A percentile compares a stretch with the other conserved stretches of the same genome.
Conservation (phyloP, 2,329 filamentous ascomycete genomes). For the Daldinia eschscholtzii region DNA sequence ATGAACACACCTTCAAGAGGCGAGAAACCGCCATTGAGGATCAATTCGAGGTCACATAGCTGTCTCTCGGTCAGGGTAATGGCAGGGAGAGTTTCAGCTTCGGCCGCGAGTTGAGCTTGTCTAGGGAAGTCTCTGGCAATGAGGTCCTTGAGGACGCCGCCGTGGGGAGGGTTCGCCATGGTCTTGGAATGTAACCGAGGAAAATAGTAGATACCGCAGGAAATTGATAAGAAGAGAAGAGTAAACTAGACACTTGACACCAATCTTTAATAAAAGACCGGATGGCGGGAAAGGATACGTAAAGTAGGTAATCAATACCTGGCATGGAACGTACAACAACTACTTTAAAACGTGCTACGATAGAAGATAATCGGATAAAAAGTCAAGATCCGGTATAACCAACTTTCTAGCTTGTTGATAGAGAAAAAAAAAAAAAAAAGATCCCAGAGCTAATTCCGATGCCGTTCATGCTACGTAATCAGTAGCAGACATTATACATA, state of each 20-base stretch:
- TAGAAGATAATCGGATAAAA: constrained; percentile 23
- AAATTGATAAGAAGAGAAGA: constrained; percentile 1
- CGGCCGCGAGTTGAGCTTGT: constrained; percentile 80
- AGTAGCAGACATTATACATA: not conserved
- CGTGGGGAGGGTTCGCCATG: constrained; percentile 82
- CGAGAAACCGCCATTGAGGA: constrained; percentile 97
- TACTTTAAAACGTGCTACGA: constrained; percentile 20
- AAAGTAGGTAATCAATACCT: constrained; percentile 11
- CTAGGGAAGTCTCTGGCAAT: constrained; percentile 90
- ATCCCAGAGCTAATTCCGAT: constrained; percentile 19
- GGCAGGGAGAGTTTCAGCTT: constrained; percentile 88
- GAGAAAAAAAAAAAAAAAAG: constrained; percentile 11
- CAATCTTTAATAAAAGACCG: constrained; percentile 23
- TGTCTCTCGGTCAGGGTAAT: constrained; percentile 91
- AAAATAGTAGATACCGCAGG: not conserved
- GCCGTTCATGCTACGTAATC: constrained; percentile 34
- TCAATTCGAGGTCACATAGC: constrained; percentile 96
- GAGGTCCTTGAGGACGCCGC: constrained; percentile 97
- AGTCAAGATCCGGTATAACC: constrained; percentile 14
- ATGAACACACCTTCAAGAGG: constrained; percentile 85
- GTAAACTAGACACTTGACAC: constrained; percentile 5
- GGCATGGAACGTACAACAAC: constrained; percentile 19
- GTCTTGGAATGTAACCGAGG: constrained; percentile 45
- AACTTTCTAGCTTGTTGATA: constrained; percentile 15
- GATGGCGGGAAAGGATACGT: constrained; percentile 5